Percentiles rank a stretch among this genome's conserved stretches.
Conservation (phyloP, 768 basidiomycete species). For the Boletus fagicola region DNA sequence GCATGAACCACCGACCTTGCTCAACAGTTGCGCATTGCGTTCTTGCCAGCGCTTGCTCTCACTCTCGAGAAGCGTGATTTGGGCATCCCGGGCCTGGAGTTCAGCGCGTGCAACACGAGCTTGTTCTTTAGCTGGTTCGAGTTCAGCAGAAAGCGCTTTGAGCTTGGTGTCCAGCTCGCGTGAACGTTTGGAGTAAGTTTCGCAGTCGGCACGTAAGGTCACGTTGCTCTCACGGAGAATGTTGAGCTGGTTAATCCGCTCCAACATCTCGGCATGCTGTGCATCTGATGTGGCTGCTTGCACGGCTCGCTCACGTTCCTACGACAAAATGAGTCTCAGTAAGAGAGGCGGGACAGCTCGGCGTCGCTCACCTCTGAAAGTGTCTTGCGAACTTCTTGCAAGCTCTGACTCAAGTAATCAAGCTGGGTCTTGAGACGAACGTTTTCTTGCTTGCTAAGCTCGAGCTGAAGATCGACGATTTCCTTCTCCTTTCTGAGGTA, state of each 20-base stretch:
- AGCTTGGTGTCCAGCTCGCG: slow-evolving; percentile 66
- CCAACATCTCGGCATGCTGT: slow-evolving; percentile 81
- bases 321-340: slow-evolving; percentile 3
- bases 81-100: slow-evolving; percentile 63
- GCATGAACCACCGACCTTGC: slow-evolving; percentile 53
- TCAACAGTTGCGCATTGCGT: slow-evolving; percentile 74
- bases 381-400: slow-evolving; percentile 68
- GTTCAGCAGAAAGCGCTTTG: slow-evolving; percentile 52
- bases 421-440: slow-evolving; percentile 70
- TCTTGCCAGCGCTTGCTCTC: slow-evolving; percentile 84
- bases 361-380: slow-evolving; percentile 60
- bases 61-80: slow-evolving; percentile 67
- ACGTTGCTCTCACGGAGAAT: slow-evolving; percentile 86
- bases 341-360: background rate
- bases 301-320: slow-evolving; percentile 83
- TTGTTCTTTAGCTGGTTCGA: slow-evolving; percentile 75
- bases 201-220: slow-evolving; percentile 75
- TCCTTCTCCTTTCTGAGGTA: slow-evolving; percentile 91
- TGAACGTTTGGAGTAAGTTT: slow-evolving; percentile 65
- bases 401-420: slow-evolving; percentile 64
- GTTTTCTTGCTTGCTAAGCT: slow-evolving; percentile 76
- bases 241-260: slow-evolving; percentile 84
- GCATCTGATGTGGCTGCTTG: slow-evolving; percentile 68
- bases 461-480: slow-evolving; percentile 84
- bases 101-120: slow-evolving; percentile 67